phyloP scores from a whole-genome alignment of 1,139 yeast genomes.

The Suhomyces terraborum region DNA sequence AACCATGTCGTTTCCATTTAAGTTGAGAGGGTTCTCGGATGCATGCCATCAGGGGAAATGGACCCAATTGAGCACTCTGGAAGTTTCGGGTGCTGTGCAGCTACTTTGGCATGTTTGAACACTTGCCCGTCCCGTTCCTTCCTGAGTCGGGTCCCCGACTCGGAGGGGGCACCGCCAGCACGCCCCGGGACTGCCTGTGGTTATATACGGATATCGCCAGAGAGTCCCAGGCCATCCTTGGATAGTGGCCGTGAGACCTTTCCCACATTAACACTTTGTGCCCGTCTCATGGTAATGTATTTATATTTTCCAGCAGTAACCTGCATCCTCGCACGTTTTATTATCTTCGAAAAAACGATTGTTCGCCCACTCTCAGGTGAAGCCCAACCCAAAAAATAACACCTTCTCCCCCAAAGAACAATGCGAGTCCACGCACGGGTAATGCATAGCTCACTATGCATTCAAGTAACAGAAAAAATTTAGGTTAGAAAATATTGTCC shows the following conservation, averaged over 20 bases:
- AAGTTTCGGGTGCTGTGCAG: no score
- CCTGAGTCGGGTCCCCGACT: no score
- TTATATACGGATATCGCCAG: no score
- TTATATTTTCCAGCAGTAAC: constrained; percentile 1
- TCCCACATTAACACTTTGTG: constrained; percentile 1
- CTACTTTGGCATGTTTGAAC: no score
- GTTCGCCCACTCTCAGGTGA: constrained; percentile 9
- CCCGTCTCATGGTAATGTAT: constrained; percentile 4
- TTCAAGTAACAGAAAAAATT: no score
- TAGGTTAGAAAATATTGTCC: constrained; percentile 1
- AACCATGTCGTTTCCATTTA: not conserved
- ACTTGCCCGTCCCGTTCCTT: no score
- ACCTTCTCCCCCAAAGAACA: constrained; percentile 2
- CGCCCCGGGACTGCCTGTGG: no score
- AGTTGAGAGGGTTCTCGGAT: no score
- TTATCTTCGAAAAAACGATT: constrained; percentile 6
- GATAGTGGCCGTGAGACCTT: no score
- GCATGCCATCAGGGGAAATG: constrained; percentile 1
- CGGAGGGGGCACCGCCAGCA: no score
- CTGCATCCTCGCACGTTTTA: constrained; percentile 9
- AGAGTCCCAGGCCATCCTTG: no score
- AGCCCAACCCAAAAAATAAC: constrained; percentile 2
- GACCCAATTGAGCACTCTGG: no score
- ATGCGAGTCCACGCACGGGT: constrained; percentile 1
- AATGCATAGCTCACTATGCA: constrained; percentile 2